Evolutionary conservation across 2,329 filamentous ascomycete species (phyloP).

Genomic region (Fusarium sp.): DNA sequence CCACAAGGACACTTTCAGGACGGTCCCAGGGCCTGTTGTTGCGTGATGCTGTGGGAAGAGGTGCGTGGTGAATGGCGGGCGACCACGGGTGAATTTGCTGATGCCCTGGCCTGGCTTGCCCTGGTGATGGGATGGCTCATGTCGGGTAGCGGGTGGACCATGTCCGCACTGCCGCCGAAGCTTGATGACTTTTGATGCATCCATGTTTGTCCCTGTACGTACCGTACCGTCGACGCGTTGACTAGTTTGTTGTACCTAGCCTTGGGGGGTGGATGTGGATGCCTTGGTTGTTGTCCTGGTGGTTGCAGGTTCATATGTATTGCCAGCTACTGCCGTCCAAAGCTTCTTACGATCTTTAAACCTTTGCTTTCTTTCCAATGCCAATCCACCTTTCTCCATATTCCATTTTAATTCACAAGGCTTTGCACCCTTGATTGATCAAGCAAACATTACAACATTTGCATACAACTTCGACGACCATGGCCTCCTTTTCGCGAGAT

Average conservation of each 20-base stretch:
- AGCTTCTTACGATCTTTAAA: background rate
- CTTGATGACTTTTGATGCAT: constrained; percentile 28
- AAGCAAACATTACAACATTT: background rate
- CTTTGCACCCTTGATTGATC: constrained; percentile 2
- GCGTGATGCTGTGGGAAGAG: constrained; percentile 21
- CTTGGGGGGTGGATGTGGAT: constrained; percentile 26
- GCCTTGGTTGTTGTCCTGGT: constrained; percentile 23
- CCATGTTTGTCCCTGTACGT: constrained; percentile 17
- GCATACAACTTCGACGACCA: constrained; percentile 13
- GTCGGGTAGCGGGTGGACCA: background rate
- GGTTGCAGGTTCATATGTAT: constrained; percentile 26
- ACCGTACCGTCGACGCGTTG: background rate
- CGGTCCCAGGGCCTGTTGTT: constrained; percentile 17
- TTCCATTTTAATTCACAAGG: constrained; percentile 19
- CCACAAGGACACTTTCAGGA: background rate
- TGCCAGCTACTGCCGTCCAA: constrained; percentile 29
- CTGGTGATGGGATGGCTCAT: constrained; percentile 3
- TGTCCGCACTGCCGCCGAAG: constrained; percentile 4
- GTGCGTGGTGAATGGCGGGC: constrained; percentile 12
- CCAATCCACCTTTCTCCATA: constrained; percentile 21
- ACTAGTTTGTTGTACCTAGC: constrained; percentile 26
- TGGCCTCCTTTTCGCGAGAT: constrained; percentile 42
- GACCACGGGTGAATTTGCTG: constrained; percentile 8
- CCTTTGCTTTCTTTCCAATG: constrained; percentile 26
- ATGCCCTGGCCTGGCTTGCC: background rate